Base-by-base conservation (phyloP, 140 eudicot species). In the Cichorium intybus region DNA sequence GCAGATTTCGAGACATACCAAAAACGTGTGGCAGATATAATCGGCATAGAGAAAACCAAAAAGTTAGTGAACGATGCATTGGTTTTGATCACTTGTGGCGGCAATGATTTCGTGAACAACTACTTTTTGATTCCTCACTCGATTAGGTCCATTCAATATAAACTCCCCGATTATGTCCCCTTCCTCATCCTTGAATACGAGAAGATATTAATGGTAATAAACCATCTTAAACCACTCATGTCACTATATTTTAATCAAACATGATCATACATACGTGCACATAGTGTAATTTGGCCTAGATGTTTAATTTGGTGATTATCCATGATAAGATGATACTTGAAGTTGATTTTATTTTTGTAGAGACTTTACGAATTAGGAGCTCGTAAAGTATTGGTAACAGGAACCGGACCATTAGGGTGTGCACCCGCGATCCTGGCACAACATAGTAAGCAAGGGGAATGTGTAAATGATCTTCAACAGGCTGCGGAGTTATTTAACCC, bases 91-190 rank as follows among this genome's bases (percentile, higher is more conserved):
- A 69, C 83, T 0, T 66, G 83, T 1, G 97, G 97, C 12, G 97
- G 97, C 49, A 89, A 89, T 21, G 95, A 89, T 73, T 89, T 75
- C 20, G 88, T 89, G 58, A 89, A 89, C 86, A 85, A 89, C 74
- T 89, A 89, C 62, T 89, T 75, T 66, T 34, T 89, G 56, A 26
- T 77, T 2, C 97, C 91, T 0, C 7, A 75, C 88, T 26, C 77
- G 31, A 1, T 78, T 77, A 69, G 81, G 70, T 64, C 70, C 57
- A 16, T 49, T 24, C 88, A 85, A 14, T 83, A 24, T 63, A 64
- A 63, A 51, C 73, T 89, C 41, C 80, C 73, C 12, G 86, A 68
- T 11, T 89, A 70, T 57, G 72, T 71, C 22, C 69, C 68, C 10
- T 71, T 46, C 68, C 81, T 89, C 82, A 76, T 89, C 59, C 56